Conservation (phyloP, 2,329 filamentous ascomycete species). For the Zalaria sp. region DNA sequence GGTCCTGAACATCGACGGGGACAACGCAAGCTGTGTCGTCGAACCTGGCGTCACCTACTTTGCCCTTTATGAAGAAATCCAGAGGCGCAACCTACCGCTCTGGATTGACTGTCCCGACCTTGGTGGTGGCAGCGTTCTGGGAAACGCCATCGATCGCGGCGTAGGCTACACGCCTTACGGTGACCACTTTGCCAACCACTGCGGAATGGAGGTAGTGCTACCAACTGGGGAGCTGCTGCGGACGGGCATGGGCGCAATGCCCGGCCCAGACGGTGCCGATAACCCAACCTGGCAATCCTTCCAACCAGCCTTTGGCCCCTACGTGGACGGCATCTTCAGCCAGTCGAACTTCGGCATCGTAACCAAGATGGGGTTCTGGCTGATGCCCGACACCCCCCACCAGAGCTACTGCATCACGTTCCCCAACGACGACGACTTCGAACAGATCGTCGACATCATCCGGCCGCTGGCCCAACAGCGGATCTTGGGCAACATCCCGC, state of each 20-base stretch:
- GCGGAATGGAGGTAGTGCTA: constrained; percentile 31
- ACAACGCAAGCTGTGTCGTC: constrained; percentile 35
- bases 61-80: constrained; percentile 34
- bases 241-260: constrained; percentile 33
- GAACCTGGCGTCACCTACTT: constrained; percentile 43
- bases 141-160: constrained; percentile 20
- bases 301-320: constrained; percentile 19
- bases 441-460: constrained; percentile 34
- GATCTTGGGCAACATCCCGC: constrained; percentile 35
- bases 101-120: constrained; percentile 28
- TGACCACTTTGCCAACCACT: constrained; percentile 25
- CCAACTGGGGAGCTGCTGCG: constrained; percentile 30
- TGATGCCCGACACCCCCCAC: constrained; percentile 37
- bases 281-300: constrained; percentile 19
- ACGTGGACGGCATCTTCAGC: constrained; percentile 32
- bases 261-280: constrained; percentile 10
- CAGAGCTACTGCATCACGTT: constrained; percentile 31
- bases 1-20: constrained; percentile 36
- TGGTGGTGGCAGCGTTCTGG: constrained; percentile 20
- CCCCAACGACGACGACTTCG: constrained; percentile 34
- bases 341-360: constrained; percentile 40
- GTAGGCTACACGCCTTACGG: constrained; percentile 21
- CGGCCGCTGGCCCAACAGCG: constrained; percentile 26
- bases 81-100: constrained; percentile 23
- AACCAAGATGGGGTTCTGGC: constrained; percentile 32